These are phyloP conservation scores for Hypholoma fasciculare DNA, from an alignment of 768 basidiomycete genomes.

Conservation along the genomic window DNA sequence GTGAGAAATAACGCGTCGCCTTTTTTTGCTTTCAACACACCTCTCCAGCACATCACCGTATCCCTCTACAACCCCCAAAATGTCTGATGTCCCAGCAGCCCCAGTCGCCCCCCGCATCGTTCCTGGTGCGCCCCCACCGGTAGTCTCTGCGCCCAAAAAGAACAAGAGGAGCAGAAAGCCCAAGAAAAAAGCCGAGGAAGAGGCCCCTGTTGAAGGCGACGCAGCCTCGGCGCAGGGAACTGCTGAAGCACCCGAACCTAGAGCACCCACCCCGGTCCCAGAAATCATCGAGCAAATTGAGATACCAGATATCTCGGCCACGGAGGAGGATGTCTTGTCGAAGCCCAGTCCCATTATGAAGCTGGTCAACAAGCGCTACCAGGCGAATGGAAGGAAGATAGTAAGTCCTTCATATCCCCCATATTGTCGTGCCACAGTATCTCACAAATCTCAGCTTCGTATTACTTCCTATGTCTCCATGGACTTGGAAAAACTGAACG, in stretches of 20 bases:
- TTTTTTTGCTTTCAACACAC: conserved; percentile 26
- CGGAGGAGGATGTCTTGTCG: conserved; percentile 44
- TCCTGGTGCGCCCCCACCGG: conserved; percentile 75
- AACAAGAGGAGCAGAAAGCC: conserved; percentile 71
- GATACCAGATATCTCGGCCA: conserved; percentile 37
- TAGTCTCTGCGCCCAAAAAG: conserved; percentile 54
- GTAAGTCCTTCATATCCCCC: conserved; percentile 39
- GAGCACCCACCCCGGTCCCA: conserved; percentile 45
- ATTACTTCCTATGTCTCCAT: conserved; percentile 70
- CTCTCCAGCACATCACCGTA: conserved; percentile 18
- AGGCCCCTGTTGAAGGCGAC: conserved; percentile 48
- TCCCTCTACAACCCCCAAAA: conserved; percentile 24
- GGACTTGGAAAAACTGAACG: conserved; percentile 74
- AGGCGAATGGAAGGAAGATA: conserved; percentile 81
- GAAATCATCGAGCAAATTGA: conserved; percentile 44
- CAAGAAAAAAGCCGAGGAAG: conserved; percentile 40
- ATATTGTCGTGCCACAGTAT: conserved; percentile 11
- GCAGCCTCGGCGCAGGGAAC: conserved; percentile 50
- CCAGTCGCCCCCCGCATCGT: conserved; percentile 51
- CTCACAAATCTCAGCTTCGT: conserved; percentile 51
- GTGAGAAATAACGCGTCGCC: conserved; percentile 33
- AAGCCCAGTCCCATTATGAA: conserved; percentile 76
- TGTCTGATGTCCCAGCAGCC: conserved; percentile 30
- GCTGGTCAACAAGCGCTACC: conserved; percentile 76
- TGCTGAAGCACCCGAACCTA: conserved; percentile 45